A percentile compares a stretch with the other conserved stretches of the same genome.
phyloP scores from a whole-genome alignment of 2,329 filamentous ascomycete genomes.

The Colletotrichum lini region DNA sequence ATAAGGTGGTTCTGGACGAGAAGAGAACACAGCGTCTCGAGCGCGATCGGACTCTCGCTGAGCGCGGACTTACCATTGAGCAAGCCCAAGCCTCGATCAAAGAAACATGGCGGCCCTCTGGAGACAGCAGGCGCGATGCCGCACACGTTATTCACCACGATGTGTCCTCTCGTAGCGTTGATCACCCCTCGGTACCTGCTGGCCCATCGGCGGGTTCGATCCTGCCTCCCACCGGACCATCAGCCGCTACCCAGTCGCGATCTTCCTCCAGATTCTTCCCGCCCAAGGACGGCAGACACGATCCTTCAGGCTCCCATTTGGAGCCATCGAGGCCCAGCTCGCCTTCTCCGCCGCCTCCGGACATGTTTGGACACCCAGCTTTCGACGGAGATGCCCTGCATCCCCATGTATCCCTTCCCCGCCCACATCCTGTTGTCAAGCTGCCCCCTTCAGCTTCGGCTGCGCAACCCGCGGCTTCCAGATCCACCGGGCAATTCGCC shows the following conservation, averaged over 20 bases:
- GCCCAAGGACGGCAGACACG: constrained; percentile 62
- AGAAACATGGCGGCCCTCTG: constrained; percentile 67
- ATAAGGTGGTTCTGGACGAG: constrained; percentile 60
- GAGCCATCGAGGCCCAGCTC: constrained; percentile 65
- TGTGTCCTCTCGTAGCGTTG: constrained; percentile 15
- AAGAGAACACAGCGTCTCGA: constrained; percentile 57
- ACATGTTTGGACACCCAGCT: constrained; percentile 78
- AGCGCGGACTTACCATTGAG: constrained; percentile 60
- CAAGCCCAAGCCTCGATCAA: constrained; percentile 65
- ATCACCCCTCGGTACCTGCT: constrained; percentile 3
- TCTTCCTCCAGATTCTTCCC: constrained; percentile 77
- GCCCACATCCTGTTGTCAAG: constrained; percentile 82
- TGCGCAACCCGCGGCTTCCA: constrained; percentile 52
- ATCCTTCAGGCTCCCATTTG: constrained; percentile 50
- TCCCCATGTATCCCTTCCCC: constrained; percentile 79
- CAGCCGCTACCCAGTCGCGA: constrained; percentile 59
- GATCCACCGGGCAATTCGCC: constrained; percentile 48
- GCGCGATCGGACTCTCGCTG: constrained; percentile 60
- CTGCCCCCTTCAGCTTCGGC: constrained; percentile 74
- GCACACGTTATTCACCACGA: constrained; percentile 49
- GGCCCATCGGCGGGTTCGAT: constrained; percentile 2
- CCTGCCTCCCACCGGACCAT: constrained; percentile 11
- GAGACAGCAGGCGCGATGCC: constrained; percentile 53
- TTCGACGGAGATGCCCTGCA: constrained; percentile 76
- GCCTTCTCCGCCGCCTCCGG: constrained; percentile 81